A percentile compares a stretch with the other conserved stretches of the same genome.
phyloP scores from a whole-genome alignment of 495 filamentous ascomycete species.

The Massariosphaeria phaeospora region DNA sequence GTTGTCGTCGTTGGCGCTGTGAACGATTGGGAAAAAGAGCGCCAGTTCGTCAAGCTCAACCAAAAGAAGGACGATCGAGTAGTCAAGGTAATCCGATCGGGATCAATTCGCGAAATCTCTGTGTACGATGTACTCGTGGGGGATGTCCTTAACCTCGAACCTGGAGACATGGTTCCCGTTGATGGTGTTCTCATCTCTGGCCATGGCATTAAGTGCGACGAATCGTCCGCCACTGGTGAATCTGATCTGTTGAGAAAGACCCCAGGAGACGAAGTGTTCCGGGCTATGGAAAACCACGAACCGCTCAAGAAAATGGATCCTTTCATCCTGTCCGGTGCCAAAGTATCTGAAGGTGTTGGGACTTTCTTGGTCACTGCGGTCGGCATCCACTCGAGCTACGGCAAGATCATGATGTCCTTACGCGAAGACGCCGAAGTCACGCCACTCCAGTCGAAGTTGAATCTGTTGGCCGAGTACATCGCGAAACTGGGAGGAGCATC shows the following conservation, averaged over 20 bases:
- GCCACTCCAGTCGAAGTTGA: constrained; percentile 90
- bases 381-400: constrained; percentile 82
- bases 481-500: constrained; percentile 85
- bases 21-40: constrained; percentile 48
- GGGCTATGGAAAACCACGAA: constrained; percentile 70
- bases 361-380: constrained; percentile 82
- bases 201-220: constrained; percentile 60
- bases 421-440: constrained; percentile 87
- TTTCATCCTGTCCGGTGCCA: constrained; percentile 88
- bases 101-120: constrained; percentile 68
- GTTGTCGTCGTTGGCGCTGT: constrained; percentile 45
- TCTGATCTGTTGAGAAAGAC: constrained; percentile 65
- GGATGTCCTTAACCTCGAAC: constrained; percentile 76
- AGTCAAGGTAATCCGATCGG: constrained; percentile 72
- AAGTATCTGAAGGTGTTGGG: constrained; percentile 87
- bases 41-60: constrained; percentile 47
- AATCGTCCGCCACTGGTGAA: constrained; percentile 65
- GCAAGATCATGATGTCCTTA: constrained; percentile 90
- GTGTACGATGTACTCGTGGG: constrained; percentile 78
- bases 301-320: constrained; percentile 80
- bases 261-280: constrained; percentile 67
- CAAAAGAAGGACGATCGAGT: constrained; percentile 50
- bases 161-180: constrained; percentile 71
- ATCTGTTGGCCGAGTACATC: constrained; percentile 84
- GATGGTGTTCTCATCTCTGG: constrained; percentile 40